Evolutionary conservation across 805 yeast species (phyloP), one percentile per base, ranked within the genome.

Genomic region (Spathaspora arborariae): DNA sequence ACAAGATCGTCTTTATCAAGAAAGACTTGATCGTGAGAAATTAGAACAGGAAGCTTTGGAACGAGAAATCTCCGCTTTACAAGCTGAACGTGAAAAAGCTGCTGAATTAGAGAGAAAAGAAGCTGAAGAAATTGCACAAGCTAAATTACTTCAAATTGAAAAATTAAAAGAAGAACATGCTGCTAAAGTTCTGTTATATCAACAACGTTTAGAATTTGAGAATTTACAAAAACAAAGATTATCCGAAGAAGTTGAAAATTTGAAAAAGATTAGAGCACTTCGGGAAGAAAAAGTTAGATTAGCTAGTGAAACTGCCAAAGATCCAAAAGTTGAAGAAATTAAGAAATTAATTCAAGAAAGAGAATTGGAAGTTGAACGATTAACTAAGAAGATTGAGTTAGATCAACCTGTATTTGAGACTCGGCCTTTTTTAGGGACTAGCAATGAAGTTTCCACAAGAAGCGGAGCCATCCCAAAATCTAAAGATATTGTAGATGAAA

Each of bases 201-300:
- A 59, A 44, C 52, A 62, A 39, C 58, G 60, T 47, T 57, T 66
- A 49, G 66, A 63, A 42, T 59, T 63, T 42, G 72, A 67, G 52
- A 74, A 68, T 53, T 62, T 65, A 45, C 71, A 72, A 55, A 63
- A 61, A 54, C 51, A 56, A 40, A 64, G 70, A 50, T 60, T 70
- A 51, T 55, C 63, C 54, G 74, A 63, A 41, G 77, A 68, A 56
- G 66, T 64, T 46, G 67, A 60, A 21, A 67, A 69, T 52, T 63
- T 72, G 57, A 70, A 72, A 55, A 63, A 64, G 51, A 63, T 66
- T 55, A 60, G 62, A 55, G 66, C 64, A 24, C 60, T 72, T 48
- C 63, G 72, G 49, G 71, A 63, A 45, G 72, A 71, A 46, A 70
- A 67, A 52, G 65, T 60, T 16, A 56, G 62, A 49, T 61, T 62